Evolutionary conservation across 768 basidiomycete genomes (phyloP), one percentile per base, ranked within the genome.

Genomic region (Hebeloma cylindrosporum): DNA sequence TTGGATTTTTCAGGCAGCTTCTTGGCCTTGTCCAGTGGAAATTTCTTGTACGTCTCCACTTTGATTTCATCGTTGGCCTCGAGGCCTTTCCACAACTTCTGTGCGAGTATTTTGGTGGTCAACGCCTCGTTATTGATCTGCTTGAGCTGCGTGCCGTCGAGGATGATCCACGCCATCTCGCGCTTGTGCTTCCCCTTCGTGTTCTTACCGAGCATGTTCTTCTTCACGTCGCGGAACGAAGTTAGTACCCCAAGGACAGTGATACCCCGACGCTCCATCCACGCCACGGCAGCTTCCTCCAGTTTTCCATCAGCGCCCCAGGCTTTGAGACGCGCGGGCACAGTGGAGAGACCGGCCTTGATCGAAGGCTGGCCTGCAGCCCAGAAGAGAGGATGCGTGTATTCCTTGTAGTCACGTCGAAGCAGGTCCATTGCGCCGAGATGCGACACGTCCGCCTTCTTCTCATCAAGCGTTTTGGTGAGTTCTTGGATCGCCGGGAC

Each of bases 401-500:
- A 95, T 52, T 95, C 83, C 62, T 99, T 98, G 73, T 93, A 99
- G 66, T 99, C 96, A n/a, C 96, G 72, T 9, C 92, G 75, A 4
- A 99, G 75, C 14, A 97, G 78, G 58, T 97, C 93, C 44, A 78
- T 73, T 0, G 81, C 79, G 6, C 68, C 69, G 13, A 97, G 73
- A 50, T 81, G 75, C 1, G 79, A 77, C 7, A 98, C 70, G 46
- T 84, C 78, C 3, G 56, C 54, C 61, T 98, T 99, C 66, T 79
- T 79, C 2, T 57, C 53, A 38, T 67, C 47, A 17, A 92, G 73
- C 2, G 63, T 60, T 26, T 61, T 58, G 2, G 75, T 69, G 10
- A 91, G 72, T 0, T 67, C 66, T 50, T 71, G 71, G 36, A 89
- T 66, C 3, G 67, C 68, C 27, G 67, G 62, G 3, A 65, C 59